phyloP scores from a whole-genome alignment of 768 basidiomycete genomes.

The Cystofilobasidium bisporidii region DNA sequence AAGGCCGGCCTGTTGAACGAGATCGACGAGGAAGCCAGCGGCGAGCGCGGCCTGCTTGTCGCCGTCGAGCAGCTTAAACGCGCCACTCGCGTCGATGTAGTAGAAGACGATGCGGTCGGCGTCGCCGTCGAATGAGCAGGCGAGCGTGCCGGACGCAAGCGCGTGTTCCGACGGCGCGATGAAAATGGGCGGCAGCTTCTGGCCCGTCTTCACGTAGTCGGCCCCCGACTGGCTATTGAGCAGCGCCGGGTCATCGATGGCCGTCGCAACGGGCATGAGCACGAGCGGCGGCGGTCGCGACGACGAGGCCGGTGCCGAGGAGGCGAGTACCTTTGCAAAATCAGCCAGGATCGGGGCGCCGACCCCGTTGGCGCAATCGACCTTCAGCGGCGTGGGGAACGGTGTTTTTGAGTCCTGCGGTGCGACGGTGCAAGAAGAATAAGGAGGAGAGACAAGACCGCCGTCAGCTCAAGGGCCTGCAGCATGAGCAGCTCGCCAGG shows the following conservation, averaged over 20 bases:
- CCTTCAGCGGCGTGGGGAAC: slow-evolving; percentile 51
- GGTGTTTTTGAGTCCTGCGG: slow-evolving; percentile 38
- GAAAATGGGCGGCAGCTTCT: slow-evolving; percentile 73
- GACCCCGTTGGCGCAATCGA: slow-evolving; percentile 99
- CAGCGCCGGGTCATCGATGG: slow-evolving; percentile 54
- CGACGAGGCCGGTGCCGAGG: neutral
- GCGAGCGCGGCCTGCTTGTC: slow-evolving; percentile 95
- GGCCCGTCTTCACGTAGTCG: slow-evolving; percentile 90
- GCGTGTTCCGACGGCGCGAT: slow-evolving; percentile 30
- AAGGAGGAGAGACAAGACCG: too few species aligned
- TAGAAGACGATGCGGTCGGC: slow-evolving; percentile 95
- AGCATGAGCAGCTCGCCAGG: slow-evolving; percentile 49
- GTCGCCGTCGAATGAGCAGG: slow-evolving; percentile 91
- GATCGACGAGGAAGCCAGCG: slow-evolving; percentile 81
- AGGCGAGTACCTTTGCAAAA: slow-evolving; percentile 25
- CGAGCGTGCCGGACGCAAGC: slow-evolving; percentile 64
- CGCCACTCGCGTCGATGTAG: slow-evolving; percentile 65
- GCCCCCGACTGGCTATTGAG: slow-evolving; percentile 87
- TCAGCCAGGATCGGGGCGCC: slow-evolving; percentile 60
- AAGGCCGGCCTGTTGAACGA: slow-evolving; percentile 74
- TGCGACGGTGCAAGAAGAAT: neutral
- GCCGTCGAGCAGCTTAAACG: slow-evolving; percentile 89
- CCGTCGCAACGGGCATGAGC: slow-evolving; percentile 60
- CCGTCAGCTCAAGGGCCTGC: too few species aligned
- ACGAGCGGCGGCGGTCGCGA: slow-evolving; percentile 42